Evolutionary conservation across 176 grass and related monocot genomes (phyloP).

Genomic region (Oryza nivara): DNA sequence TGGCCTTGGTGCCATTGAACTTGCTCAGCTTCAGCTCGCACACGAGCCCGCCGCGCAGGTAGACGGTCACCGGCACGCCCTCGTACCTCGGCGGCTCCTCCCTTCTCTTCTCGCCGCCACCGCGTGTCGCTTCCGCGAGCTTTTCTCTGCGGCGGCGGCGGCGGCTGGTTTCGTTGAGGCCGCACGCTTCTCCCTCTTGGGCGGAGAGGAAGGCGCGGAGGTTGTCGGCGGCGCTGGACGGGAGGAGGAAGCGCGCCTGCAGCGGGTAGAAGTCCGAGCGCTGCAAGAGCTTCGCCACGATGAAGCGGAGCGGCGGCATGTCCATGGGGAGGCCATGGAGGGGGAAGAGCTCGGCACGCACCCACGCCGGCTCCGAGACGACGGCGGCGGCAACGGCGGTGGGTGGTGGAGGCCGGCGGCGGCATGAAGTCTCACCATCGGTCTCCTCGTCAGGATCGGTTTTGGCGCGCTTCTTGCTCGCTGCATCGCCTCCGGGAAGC

Average conservation of each 20-base stretch:
- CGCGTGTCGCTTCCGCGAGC: too few relatives aligned
- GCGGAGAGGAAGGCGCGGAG: conserved; percentile 16
- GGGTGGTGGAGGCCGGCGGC: too few relatives aligned
- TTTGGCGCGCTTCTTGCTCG: too few relatives aligned
- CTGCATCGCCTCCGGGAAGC: too few relatives aligned
- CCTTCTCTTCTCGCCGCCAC: background rate
- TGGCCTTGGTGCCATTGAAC: background rate
- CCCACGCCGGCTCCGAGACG: conserved; percentile 24
- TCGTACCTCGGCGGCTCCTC: background rate
- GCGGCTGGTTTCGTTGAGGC: background rate
- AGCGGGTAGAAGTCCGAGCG: background rate
- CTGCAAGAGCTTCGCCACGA: conserved; percentile 8
- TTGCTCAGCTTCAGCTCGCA: conserved; percentile 11
- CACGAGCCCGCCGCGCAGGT: background rate
- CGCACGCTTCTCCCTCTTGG: background rate
- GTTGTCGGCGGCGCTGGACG: background rate
- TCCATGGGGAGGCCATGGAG: background rate
- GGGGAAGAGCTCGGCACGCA: background rate
- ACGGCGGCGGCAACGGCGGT: too few relatives aligned
- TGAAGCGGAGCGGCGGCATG: conserved; percentile 5
- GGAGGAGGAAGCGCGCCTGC: conserved; percentile 18
- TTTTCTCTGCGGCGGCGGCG: too few relatives aligned
- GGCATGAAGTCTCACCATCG: too few relatives aligned
- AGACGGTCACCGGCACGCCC: conserved; percentile 7
- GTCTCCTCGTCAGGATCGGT: too few relatives aligned